phyloP scores from a whole-genome alignment of 768 basidiomycete species.

The Mycena epipterygia region DNA sequence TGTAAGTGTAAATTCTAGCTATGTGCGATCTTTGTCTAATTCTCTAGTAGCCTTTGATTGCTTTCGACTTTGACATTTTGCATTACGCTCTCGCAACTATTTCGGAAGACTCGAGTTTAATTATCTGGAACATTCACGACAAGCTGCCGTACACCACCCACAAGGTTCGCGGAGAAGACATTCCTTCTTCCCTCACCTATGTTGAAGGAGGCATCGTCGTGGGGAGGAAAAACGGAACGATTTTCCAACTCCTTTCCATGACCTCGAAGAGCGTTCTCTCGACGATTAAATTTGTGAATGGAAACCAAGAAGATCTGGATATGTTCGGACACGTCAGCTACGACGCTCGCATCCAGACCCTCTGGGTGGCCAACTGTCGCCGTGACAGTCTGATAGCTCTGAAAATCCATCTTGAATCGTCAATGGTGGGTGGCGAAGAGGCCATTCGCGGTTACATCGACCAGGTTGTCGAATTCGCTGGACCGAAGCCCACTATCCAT shows the following conservation, averaged over 20 bases:
- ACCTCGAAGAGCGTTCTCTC: slow-evolving; percentile 81
- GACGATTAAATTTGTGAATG: slow-evolving; percentile 84
- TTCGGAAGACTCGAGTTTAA: slow-evolving; percentile 85
- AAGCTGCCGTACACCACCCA: slow-evolving; percentile 81
- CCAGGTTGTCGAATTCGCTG: slow-evolving; percentile 86
- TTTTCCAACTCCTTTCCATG: slow-evolving; percentile 86
- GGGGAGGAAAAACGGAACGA: slow-evolving; percentile 86
- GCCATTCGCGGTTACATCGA: slow-evolving; percentile 77
- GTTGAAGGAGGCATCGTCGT: slow-evolving; percentile 90
- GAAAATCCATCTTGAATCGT: slow-evolving; percentile 78
- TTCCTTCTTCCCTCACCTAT: slow-evolving; percentile 87
- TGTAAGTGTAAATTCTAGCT: slow-evolving; percentile 59
- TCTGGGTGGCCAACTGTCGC: slow-evolving; percentile 90
- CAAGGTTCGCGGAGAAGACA: slow-evolving; percentile 83
- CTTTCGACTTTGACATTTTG: slow-evolving; percentile 87
- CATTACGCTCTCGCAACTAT: slow-evolving; percentile 86
- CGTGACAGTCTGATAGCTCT: slow-evolving; percentile 88
- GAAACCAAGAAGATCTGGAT: slow-evolving; percentile 77
- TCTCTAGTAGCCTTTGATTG: slow-evolving; percentile 73
- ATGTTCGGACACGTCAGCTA: slow-evolving; percentile 94
- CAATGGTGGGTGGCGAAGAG: slow-evolving; percentile 72
- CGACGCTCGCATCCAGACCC: slow-evolving; percentile 85
- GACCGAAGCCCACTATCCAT: slow-evolving; percentile 89
- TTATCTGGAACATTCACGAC: slow-evolving; percentile 87
- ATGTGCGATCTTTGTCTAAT: slow-evolving; percentile 11